Evolutionary conservation across 2,329 filamentous ascomycete species (phyloP).

Genomic region (Xylaria multiplex): DNA sequence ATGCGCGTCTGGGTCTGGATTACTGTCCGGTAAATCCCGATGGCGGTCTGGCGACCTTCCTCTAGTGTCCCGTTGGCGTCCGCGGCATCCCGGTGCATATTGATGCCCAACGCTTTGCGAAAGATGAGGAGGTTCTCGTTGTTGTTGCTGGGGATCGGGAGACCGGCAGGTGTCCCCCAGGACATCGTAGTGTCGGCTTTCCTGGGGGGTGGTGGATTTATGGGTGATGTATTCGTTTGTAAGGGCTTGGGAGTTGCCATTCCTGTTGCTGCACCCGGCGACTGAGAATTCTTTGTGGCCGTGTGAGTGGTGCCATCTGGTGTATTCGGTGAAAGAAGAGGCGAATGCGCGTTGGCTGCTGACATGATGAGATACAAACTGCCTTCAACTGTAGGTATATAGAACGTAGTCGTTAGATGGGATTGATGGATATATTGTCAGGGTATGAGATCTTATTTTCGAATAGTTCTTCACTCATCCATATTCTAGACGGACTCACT

Average conservation of each 20-base stretch:
- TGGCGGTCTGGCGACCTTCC: conserved; percentile 49
- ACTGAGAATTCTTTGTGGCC: conserved; percentile 11
- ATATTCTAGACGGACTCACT: not conserved
- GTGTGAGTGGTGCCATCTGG: conserved; percentile 10
- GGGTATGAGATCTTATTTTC: not conserved
- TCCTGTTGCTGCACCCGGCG: conserved; percentile 21
- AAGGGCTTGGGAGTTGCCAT: conserved; percentile 11
- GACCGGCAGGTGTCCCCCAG: conserved; percentile 53
- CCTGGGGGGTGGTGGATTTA: conserved; percentile 19
- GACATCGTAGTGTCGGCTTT: conserved; percentile 48
- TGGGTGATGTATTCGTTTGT: conserved; percentile 8
- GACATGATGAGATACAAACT: conserved; percentile 15
- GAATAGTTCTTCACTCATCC: not conserved
- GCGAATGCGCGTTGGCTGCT: conserved; percentile 1
- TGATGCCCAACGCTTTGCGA: conserved; percentile 57
- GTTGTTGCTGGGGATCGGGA: conserved; percentile 49
- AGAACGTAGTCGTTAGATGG: not conserved
- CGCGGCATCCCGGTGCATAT: conserved; percentile 42
- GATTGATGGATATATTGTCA: not conserved
- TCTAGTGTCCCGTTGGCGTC: conserved; percentile 48
- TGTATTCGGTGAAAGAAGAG: conserved; percentile 4
- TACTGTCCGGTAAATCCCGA: conserved; percentile 56
- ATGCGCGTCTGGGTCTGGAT: conserved; percentile 50
- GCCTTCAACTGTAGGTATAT: not conserved
- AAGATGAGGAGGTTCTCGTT: conserved; percentile 56